phyloP scores from a whole-genome alignment of 495 filamentous ascomycete species.

The Hypoxylon lenormandii region DNA sequence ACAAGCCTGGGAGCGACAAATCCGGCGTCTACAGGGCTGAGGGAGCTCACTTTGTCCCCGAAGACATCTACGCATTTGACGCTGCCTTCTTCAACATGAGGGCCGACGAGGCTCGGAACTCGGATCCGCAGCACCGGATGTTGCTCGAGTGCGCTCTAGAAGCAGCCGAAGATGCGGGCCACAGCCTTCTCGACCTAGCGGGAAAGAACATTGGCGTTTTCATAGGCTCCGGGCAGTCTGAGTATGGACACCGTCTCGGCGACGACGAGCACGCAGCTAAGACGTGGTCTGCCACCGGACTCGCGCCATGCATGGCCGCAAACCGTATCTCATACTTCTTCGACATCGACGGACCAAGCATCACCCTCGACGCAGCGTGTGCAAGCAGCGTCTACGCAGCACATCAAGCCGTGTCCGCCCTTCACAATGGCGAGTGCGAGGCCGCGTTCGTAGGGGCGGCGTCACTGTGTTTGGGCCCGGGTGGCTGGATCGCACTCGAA shows the following conservation, averaged over 20 bases:
- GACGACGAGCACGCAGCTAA: slow-evolving; percentile 58
- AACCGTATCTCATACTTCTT: slow-evolving; percentile 68
- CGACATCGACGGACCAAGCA: slow-evolving; percentile 65
- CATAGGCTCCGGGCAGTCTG: slow-evolving; percentile 71
- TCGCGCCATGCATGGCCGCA: slow-evolving; percentile 60
- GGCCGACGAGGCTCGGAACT: slow-evolving; percentile 45
- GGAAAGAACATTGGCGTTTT: slow-evolving; percentile 57
- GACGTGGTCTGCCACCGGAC: slow-evolving; percentile 56
- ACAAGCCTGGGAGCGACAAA: slow-evolving; percentile 66
- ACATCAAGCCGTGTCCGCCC: slow-evolving; percentile 77
- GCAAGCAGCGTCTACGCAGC: slow-evolving; percentile 72
- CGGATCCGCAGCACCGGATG: slow-evolving; percentile 56
- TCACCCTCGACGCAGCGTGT: slow-evolving; percentile 85
- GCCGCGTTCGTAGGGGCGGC: slow-evolving; percentile 58
- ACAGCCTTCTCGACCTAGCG: slow-evolving; percentile 47
- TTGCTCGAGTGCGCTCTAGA: slow-evolving; percentile 55
- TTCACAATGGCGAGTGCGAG: slow-evolving; percentile 67
- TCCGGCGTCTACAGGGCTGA: slow-evolving; percentile 54
- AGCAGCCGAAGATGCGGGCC: slow-evolving; percentile 60
- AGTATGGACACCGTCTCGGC: slow-evolving; percentile 60
- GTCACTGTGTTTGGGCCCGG: slow-evolving; percentile 64
- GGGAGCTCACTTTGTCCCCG: slow-evolving; percentile 49
- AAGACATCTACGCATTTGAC: slow-evolving; percentile 53
- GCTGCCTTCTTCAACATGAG: slow-evolving; percentile 56
- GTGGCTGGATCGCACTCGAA: slow-evolving; percentile 60